Conservation (phyloP, 805 yeast species). For the Hermanozyma aechmeae region DNA sequence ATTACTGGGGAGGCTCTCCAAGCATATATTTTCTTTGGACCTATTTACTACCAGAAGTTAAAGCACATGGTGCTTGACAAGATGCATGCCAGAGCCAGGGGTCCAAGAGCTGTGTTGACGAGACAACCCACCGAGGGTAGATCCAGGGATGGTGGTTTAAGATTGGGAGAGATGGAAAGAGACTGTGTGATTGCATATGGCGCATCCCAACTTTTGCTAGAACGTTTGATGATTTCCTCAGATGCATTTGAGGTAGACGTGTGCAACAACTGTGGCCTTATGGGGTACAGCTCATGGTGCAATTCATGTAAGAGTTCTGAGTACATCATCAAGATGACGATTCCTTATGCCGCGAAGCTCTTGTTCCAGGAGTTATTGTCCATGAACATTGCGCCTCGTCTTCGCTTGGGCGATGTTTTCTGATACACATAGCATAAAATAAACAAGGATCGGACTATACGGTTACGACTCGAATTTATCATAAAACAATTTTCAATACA, state of each 20-base stretch:
- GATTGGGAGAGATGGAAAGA: constrained; percentile 99
- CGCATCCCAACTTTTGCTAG: constrained; percentile 78
- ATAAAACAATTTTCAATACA: no score
- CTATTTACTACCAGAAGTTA: constrained; percentile 94
- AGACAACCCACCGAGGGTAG: constrained; percentile 99
- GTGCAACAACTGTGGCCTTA: constrained; percentile 87
- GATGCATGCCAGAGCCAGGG: constrained; percentile 99
- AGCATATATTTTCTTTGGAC: constrained; percentile 97
- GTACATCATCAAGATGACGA: constrained; percentile 82
- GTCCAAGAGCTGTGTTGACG: constrained; percentile 95
- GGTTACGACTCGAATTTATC: no score
- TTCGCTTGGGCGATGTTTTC: constrained; percentile 82
- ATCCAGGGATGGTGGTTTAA: constrained; percentile 96
- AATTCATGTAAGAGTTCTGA: constrained; percentile 90
- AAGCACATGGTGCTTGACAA: constrained; percentile 98
- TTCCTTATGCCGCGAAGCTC: constrained; percentile 97
- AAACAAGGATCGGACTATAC: neutral
- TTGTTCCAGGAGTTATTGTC: constrained; percentile 94
- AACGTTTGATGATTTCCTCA: constrained; percentile 91
- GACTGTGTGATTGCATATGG: constrained; percentile 99
- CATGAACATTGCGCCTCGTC: constrained; percentile 98
- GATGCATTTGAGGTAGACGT: constrained; percentile 98
- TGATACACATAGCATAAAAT: constrained; percentile 10
- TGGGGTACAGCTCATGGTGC: constrained; percentile 98
- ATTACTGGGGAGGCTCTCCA: constrained; percentile 95